Evolutionary conservation across 768 basidiomycete genomes (phyloP).

Genomic region (Calocera viscosa): DNA sequence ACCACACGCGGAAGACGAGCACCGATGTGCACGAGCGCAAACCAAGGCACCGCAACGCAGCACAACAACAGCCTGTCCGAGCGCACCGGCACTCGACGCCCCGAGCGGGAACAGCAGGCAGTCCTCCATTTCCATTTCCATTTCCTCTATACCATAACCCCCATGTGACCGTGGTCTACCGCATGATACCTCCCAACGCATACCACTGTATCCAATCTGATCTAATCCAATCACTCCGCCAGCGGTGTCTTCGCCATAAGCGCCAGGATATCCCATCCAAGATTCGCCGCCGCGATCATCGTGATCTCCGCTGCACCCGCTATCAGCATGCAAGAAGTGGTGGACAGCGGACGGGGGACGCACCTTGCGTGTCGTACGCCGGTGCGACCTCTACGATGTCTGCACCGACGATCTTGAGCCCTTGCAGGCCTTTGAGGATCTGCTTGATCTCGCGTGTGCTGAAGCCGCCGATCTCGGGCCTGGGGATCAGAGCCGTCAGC

Average conservation of each 20-base stretch:
- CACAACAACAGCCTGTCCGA: too few species aligned
- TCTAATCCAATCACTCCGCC: background rate
- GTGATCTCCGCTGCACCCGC: constrained; percentile 25
- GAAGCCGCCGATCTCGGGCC: constrained; percentile 28
- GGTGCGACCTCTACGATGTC: constrained; percentile 29
- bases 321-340: background rate
- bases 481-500: constrained; percentile 17
- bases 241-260: constrained; percentile 27
- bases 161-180: background rate
- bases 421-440: constrained; percentile 28
- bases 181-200: background rate
- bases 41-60: too few species aligned
- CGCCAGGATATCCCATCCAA: constrained; percentile 25
- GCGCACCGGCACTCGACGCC: too few species aligned
- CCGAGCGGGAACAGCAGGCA: too few species aligned
- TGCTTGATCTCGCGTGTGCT: constrained; percentile 30
- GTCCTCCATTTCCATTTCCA: background rate
- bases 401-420: constrained; percentile 30
- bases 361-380: constrained; percentile 10
- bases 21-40: too few species aligned
- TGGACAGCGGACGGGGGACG: background rate
- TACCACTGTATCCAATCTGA: background rate
- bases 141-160: background rate
- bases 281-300: constrained; percentile 25
- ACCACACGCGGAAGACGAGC: too few species aligned